Percentiles rank a stretch among this genome's conserved stretches.
These are phyloP conservation scores for Globisporangium uncinulatum DNA, from an alignment of 352 stramenopile genomes.

Conservation along the genomic window DNA sequence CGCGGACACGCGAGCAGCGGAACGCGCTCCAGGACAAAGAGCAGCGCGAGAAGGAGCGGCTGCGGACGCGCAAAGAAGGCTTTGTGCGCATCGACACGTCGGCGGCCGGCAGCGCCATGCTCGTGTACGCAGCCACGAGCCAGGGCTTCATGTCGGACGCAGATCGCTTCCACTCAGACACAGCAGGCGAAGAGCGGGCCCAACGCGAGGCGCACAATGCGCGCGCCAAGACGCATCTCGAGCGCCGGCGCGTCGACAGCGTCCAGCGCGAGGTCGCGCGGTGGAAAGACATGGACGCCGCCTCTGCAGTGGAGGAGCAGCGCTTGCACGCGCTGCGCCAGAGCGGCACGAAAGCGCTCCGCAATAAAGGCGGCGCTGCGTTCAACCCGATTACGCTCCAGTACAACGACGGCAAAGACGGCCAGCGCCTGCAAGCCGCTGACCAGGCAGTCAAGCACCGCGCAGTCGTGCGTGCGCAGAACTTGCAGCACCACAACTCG, in stretches of 20 bases:
- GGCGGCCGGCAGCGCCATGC: conserved; percentile 56
- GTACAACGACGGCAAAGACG: conserved; percentile 85
- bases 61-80: conserved; percentile 59
- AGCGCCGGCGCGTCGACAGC: conserved; percentile 49
- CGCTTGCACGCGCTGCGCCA: conserved; percentile 52
- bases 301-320: conserved; percentile 58
- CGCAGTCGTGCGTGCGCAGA: conserved; percentile 68
- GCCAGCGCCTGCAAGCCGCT: conserved; percentile 51
- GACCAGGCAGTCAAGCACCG: conserved; percentile 73
- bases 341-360: conserved; percentile 71
- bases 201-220: conserved; percentile 44
- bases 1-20: conserved; percentile 57
- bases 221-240: conserved; percentile 52
- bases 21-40: conserved; percentile 75
- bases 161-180: conserved; percentile 89
- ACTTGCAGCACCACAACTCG: conserved; percentile 80
- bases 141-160: conserved; percentile 82
- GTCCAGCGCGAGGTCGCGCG: conserved; percentile 72
- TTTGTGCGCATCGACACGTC: conserved; percentile 69
- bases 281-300: conserved; percentile 81
- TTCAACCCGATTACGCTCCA: conserved; percentile 87
- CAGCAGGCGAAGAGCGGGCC: conserved; percentile 74
- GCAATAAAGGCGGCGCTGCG: conserved; percentile 81
- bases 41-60: conserved; percentile 64
- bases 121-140: conserved; percentile 50